Percentiles rank a stretch among this genome's conserved stretches.
phyloP scores from a whole-genome alignment of 768 basidiomycete genomes.

The Clathrus columnatus region DNA sequence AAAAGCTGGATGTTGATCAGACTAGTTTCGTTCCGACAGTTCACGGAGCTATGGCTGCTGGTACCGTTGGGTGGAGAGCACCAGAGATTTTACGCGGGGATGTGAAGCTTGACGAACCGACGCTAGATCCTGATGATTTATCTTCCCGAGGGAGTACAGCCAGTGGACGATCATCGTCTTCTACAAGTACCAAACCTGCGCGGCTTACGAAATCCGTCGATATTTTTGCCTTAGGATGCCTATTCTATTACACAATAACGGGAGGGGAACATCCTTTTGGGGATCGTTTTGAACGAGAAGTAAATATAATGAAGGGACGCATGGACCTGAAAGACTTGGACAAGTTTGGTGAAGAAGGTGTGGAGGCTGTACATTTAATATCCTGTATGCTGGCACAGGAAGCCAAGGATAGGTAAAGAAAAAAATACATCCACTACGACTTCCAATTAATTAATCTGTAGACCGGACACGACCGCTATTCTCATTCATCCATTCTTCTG shows the following conservation, averaged over 20 bases:
- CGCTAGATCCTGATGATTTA: constrained; percentile 39
- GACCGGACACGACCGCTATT: constrained; percentile 84
- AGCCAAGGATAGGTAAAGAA: constrained; percentile 64
- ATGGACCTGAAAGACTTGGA: constrained; percentile 66
- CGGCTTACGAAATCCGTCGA: constrained; percentile 92
- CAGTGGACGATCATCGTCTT: constrained; percentile 23
- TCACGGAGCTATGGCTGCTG: constrained; percentile 81
- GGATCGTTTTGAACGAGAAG: constrained; percentile 85
- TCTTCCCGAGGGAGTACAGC: constrained; percentile 61
- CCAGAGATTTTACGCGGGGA: constrained; percentile 94
- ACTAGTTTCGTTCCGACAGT: constrained; percentile 92
- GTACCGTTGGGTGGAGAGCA: constrained; percentile 95
- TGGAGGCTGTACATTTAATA: constrained; percentile 83
- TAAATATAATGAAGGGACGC: constrained; percentile 81
- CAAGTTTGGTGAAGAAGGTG: constrained; percentile 84
- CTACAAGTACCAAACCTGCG: constrained; percentile 38
- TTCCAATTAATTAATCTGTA: constrained; percentile 22
- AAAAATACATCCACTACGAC: constrained; percentile 18
- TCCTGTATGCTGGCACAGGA: constrained; percentile 68
- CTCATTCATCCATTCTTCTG: constrained; percentile 96
- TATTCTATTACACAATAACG: constrained; percentile 90
- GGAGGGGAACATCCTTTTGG: constrained; percentile 92
- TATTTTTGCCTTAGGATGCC: constrained; percentile 91
- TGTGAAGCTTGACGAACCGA: constrained; percentile 80
- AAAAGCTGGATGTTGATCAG: constrained; percentile 91